Percentiles rank a stretch among this genome's conserved stretches.
These are phyloP conservation scores for Diaporthe vaccinii DNA, from an alignment of 2,329 filamentous ascomycete species.

Conservation along the genomic window DNA sequence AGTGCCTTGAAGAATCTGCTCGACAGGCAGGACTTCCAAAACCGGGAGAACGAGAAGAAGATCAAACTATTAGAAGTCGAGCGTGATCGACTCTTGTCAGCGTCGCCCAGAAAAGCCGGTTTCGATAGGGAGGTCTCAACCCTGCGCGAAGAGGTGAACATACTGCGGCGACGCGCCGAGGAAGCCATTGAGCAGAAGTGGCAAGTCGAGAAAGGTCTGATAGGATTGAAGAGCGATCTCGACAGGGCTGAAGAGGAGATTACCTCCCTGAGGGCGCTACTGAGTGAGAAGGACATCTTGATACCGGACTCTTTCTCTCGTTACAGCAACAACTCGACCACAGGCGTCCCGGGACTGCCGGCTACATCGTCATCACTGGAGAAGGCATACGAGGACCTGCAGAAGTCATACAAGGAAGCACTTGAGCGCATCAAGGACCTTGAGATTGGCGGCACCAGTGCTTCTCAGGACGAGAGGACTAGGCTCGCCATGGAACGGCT, in stretches of 20 bases:
- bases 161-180: conserved; percentile 87
- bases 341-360: conserved; percentile 58
- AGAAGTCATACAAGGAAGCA: conserved; percentile 77
- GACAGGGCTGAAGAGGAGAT: conserved; percentile 97
- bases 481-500: conserved; percentile 74
- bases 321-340: conserved; percentile 49
- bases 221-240: conserved; percentile 94
- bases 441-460: conserved; percentile 60
- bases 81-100: conserved; percentile 78
- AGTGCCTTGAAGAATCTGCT: conserved; percentile 87
- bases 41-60: conserved; percentile 85
- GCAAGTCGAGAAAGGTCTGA: conserved; percentile 92
- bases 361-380: conserved; percentile 80
- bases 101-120: conserved; percentile 79
- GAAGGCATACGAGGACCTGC: conserved; percentile 80
- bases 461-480: conserved; percentile 68
- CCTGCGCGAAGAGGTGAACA: conserved; percentile 86
- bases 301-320: conserved; percentile 73
- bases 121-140: conserved; percentile 87
- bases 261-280: conserved; percentile 80
- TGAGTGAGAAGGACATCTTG: conserved; percentile 86
- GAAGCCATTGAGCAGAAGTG: conserved; percentile 96
- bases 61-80: conserved; percentile 83
- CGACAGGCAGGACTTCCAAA: conserved; percentile 87
- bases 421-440: conserved; percentile 76